These are phyloP conservation scores for Ceraceosorus guamensis DNA, from an alignment of 1,284 basidiomycete species.

Conservation along the genomic window DNA sequence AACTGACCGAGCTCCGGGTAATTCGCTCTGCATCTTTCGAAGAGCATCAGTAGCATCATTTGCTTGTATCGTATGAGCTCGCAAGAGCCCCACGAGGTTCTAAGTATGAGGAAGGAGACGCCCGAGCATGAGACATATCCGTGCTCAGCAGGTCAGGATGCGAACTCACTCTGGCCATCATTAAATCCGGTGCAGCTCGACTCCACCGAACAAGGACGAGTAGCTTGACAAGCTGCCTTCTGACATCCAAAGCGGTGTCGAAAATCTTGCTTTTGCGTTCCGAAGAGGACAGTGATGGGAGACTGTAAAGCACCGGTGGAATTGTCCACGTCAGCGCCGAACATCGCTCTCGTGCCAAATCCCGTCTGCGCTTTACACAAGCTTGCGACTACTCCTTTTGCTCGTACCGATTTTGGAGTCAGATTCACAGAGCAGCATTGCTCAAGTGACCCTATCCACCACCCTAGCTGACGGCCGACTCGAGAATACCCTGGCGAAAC, in stretches of 20 bases:
- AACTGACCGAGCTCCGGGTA: constrained; percentile 48
- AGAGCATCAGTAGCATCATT: constrained; percentile 63
- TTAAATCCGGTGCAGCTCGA: constrained; percentile 15
- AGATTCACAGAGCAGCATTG: too few species aligned
- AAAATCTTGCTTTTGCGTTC: constrained; percentile 72
- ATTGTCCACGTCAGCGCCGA: too few species aligned
- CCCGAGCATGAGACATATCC: constrained; percentile 1
- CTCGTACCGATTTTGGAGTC: too few species aligned
- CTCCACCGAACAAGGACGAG: constrained; percentile 52
- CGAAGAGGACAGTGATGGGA: constrained; percentile 69
- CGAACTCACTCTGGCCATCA: constrained; percentile 8
- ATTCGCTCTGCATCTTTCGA: constrained; percentile 58
- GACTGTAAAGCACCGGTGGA: background rate
- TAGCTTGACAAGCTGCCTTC: constrained; percentile 81
- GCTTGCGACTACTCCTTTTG: too few species aligned
- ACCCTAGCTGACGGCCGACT: too few species aligned
- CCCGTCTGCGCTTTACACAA: too few species aligned
- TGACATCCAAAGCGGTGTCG: constrained; percentile 76
- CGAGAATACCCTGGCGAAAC: too few species aligned
- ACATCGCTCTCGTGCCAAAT: too few species aligned
- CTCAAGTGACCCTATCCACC: too few species aligned
- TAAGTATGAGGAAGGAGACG: background rate
- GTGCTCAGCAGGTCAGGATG: background rate
- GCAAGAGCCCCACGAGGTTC: constrained; percentile 37
- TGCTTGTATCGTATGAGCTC: constrained; percentile 65